Evolutionary conservation across 1,284 basidiomycete genomes (phyloP).

Genomic region (Exsudoporus floridanus): DNA sequence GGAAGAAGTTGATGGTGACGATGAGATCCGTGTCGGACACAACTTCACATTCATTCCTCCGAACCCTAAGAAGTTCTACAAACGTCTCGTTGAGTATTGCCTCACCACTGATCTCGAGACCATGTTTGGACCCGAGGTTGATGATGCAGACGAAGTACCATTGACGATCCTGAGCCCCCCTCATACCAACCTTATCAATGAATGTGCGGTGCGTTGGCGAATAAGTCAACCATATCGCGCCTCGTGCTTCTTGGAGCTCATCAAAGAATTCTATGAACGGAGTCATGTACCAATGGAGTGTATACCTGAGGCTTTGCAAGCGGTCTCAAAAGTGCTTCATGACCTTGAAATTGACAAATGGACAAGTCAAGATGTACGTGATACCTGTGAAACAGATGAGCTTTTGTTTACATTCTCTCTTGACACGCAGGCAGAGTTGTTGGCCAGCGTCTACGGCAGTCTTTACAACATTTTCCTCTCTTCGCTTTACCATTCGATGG

Average conservation of each 20-base stretch:
- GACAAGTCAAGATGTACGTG: constrained; percentile 78
- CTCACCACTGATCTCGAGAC: constrained; percentile 85
- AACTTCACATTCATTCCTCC: constrained; percentile 90
- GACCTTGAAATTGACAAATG: constrained; percentile 76
- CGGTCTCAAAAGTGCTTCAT: constrained; percentile 66
- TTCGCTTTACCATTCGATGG: constrained; percentile 82
- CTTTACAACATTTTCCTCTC: constrained; percentile 90
- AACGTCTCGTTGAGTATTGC: constrained; percentile 80
- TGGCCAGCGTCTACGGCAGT: constrained; percentile 62
- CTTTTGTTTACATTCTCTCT: constrained; percentile 12
- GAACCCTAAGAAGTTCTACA: constrained; percentile 84
- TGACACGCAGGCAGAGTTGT: constrained; percentile 56
- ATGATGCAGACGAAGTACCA: constrained; percentile 95
- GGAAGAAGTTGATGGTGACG: constrained; percentile 56
- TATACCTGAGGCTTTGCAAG: constrained; percentile 83
- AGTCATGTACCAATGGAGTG: constrained; percentile 94
- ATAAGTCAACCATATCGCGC: constrained; percentile 79
- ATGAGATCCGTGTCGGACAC: constrained; percentile 66
- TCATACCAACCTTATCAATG: constrained; percentile 83
- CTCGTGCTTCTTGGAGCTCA: constrained; percentile 83
- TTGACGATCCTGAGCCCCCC: constrained; percentile 84
- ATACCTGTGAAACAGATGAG: not conserved
- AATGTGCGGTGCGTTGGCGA: constrained; percentile 89
- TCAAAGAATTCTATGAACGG: constrained; percentile 85
- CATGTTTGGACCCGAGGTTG: constrained; percentile 83